These are phyloP conservation scores for Penicillium riverlandense DNA, from an alignment of 495 filamentous ascomycete species.

Conservation along the genomic window DNA sequence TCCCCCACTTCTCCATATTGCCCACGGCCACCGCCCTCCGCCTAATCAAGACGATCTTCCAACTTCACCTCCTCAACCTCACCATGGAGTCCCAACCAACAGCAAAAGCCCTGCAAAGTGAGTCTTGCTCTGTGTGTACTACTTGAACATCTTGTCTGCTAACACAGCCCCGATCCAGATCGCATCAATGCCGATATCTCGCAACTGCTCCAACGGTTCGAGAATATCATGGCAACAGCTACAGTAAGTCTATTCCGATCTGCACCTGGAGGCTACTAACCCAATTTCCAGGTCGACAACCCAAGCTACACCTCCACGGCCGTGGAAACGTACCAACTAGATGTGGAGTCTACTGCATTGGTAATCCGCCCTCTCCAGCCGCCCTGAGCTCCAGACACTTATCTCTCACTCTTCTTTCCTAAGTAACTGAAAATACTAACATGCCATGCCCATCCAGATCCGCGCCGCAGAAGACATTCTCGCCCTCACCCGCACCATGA, in stretches of 20 bases:
- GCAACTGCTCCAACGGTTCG: constrained; percentile 53
- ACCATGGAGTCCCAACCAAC: constrained; percentile 34
- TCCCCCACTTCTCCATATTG: too few relatives aligned
- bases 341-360: constrained; percentile 57
- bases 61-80: not conserved
- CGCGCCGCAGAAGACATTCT: constrained; percentile 61
- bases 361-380: constrained; percentile 26
- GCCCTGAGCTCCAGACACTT: not conserved
- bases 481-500: constrained; percentile 53
- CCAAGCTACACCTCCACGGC: constrained; percentile 41
- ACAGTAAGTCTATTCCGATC: constrained; percentile 30
- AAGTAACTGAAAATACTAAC: too few relatives aligned
- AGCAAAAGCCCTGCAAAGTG: constrained; percentile 33
- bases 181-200: constrained; percentile 48
- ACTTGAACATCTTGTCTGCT: not conserved
- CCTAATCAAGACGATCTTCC: not conserved
- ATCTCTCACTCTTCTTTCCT: too few relatives aligned
- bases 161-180: constrained; percentile 24
- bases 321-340: constrained; percentile 53
- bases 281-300: constrained; percentile 25
- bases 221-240: constrained; percentile 52
- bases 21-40: constrained; percentile 2
- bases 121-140: not conserved
- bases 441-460: constrained; percentile 33
- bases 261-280: not conserved